Evolutionary conservation across 2,329 filamentous ascomycete genomes (phyloP).

Genomic region (Ceratocystis smalleyi): DNA sequence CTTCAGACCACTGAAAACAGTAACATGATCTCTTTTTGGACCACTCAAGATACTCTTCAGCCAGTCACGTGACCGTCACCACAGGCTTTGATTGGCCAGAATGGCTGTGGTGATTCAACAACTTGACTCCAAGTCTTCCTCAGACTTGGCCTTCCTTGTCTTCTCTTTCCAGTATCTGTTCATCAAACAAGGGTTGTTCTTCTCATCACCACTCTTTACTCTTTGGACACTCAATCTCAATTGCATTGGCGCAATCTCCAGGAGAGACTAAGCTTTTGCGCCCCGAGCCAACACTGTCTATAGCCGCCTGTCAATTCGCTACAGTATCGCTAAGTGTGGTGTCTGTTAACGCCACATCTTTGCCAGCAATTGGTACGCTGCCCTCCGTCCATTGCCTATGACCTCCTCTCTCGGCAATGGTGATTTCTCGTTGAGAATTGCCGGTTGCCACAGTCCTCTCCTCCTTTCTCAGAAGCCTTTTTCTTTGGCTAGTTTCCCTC

Average conservation of each 20-base stretch:
- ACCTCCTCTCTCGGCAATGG: neutral
- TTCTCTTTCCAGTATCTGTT: slow-evolving; percentile 5
- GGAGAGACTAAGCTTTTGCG: slow-evolving; percentile 12
- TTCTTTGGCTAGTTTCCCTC: neutral
- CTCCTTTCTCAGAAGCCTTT: neutral
- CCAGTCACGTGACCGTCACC: neutral
- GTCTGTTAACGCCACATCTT: slow-evolving; percentile 11
- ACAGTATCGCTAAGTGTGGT: neutral
- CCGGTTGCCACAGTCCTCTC: neutral
- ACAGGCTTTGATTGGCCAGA: slow-evolving; percentile 7
- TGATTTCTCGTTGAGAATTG: neutral
- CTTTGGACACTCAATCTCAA: slow-evolving; percentile 3
- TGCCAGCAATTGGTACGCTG: slow-evolving; percentile 1
- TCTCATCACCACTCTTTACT: slow-evolving; percentile 3
- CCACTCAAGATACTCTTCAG: neutral
- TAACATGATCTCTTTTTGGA: neutral
- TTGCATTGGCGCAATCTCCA: slow-evolving; percentile 13
- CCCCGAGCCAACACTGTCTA: neutral
- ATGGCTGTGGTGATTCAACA: slow-evolving; percentile 8
- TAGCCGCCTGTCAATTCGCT: neutral
- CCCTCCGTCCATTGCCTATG: neutral
- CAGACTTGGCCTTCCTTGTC: slow-evolving; percentile 1
- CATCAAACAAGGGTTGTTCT: slow-evolving; percentile 12
- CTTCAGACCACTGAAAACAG: slow-evolving; percentile 2
- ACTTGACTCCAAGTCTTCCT: slow-evolving; percentile 6